Percentiles rank a stretch among this genome's conserved stretches.
Conservation (phyloP, 108 stramenopile species). For the Skeletonema grethae region DNA sequence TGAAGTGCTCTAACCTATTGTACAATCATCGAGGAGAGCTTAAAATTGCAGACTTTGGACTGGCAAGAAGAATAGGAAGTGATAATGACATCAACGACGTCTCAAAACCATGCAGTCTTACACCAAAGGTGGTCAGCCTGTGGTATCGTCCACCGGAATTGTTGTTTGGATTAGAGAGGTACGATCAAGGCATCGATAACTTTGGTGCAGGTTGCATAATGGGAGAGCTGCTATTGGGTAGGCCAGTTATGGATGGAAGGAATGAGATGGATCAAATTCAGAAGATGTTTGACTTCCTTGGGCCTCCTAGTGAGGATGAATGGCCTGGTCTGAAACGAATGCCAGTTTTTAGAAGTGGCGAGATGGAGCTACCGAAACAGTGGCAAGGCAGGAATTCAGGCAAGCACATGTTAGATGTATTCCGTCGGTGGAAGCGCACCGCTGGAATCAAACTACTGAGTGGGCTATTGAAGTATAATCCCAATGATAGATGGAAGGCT, state of each 20-base stretch:
- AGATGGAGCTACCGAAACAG: slow-evolving; percentile 44
- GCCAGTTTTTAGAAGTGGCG: slow-evolving; percentile 39
- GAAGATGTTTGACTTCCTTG: slow-evolving; percentile 72
- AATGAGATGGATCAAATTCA: slow-evolving; percentile 80
- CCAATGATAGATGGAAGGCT: slow-evolving; percentile 59
- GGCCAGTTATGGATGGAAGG: slow-evolving; percentile 78
- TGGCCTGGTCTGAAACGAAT: slow-evolving; percentile 43
- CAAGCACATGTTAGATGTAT: slow-evolving; percentile 33
- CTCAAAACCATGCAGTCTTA: slow-evolving; percentile 46
- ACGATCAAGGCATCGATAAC: slow-evolving; percentile 75
- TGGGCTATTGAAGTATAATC: slow-evolving; percentile 60
- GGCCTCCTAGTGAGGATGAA: slow-evolving; percentile 48
- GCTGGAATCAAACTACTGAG: slow-evolving; percentile 57
- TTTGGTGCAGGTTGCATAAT: slow-evolving; percentile 90
- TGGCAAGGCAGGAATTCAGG: slow-evolving; percentile 29
- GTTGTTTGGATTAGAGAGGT: slow-evolving; percentile 63
- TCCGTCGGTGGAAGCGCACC: slow-evolving; percentile 31
- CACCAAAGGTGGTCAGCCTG: slow-evolving; percentile 88
- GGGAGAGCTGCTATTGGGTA: slow-evolving; percentile 82
- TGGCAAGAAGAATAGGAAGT: slow-evolving; percentile 66
- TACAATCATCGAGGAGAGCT: slow-evolving; percentile 58
- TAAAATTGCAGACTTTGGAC: slow-evolving; percentile 88
- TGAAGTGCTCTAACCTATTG: slow-evolving; percentile 81
- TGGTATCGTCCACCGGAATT: slow-evolving; percentile 96
- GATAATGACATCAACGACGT: not conserved